phyloP scores from a whole-genome alignment of 805 yeast genomes.

The Yamadazyma paraphyllophila region DNA sequence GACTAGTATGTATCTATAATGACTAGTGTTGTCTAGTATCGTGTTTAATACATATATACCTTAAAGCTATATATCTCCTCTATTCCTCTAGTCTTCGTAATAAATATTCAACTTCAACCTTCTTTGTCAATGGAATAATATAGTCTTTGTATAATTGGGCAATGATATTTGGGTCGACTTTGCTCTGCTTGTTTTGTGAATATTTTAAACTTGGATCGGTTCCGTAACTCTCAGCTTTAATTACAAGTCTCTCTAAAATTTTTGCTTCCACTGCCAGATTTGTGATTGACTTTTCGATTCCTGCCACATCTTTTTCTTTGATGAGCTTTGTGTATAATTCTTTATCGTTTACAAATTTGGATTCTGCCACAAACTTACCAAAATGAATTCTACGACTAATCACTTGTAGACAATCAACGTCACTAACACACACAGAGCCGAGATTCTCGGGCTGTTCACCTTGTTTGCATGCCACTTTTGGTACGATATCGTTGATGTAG shows the following conservation, averaged over 20 bases:
- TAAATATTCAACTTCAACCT: slow-evolving; percentile 91
- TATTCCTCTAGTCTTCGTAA: slow-evolving; percentile 74
- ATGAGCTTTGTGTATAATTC: slow-evolving; percentile 66
- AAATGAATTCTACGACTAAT: slow-evolving; percentile 91
- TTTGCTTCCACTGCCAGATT: slow-evolving; percentile 82
- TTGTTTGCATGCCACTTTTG: slow-evolving; percentile 59
- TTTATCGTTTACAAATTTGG: slow-evolving; percentile 73
- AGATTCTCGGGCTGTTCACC: slow-evolving; percentile 82
- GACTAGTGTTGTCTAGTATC: not conserved
- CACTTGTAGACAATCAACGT: slow-evolving; percentile 84
- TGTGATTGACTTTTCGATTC: slow-evolving; percentile 79
- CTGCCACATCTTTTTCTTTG: slow-evolving; percentile 58
- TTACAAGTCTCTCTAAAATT: slow-evolving; percentile 72
- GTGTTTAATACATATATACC: slow-evolving; percentile 1
- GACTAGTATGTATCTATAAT: not conserved
- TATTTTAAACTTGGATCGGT: slow-evolving; percentile 78
- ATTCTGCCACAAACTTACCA: slow-evolving; percentile 97
- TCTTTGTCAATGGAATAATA: slow-evolving; percentile 91
- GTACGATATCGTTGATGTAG: slow-evolving; percentile 75
- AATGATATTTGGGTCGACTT: slow-evolving; percentile 77
- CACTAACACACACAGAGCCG: slow-evolving; percentile 83
- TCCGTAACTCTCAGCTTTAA: slow-evolving; percentile 84
- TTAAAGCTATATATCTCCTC: not conserved
- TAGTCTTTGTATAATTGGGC: slow-evolving; percentile 82
- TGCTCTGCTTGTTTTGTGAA: slow-evolving; percentile 64